Conservation (phyloP, 768 basidiomycete species). For the Suillus spraguei region DNA sequence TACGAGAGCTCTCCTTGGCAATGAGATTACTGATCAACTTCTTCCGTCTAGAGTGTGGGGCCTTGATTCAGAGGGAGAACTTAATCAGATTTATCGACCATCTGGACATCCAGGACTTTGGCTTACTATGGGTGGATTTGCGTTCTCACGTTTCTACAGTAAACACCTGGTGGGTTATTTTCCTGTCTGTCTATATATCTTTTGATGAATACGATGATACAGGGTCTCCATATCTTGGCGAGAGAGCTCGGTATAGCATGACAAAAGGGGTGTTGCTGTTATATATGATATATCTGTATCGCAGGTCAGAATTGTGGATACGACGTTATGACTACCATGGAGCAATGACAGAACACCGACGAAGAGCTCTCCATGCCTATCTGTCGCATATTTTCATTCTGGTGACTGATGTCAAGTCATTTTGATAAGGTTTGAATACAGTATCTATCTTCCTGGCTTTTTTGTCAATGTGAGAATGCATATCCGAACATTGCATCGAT, state of each 20-base stretch:
- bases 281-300: no score
- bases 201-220: background rate
- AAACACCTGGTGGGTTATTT: background rate
- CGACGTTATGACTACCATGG: no score
- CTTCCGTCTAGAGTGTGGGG: background rate
- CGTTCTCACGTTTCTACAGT: background rate
- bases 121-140: background rate
- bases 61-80: background rate
- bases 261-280: background rate
- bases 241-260: constrained; percentile 2
- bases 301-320: no score
- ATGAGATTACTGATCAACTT: background rate
- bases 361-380: no score
- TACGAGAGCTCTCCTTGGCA: background rate
- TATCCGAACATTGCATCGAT: no score
- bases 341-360: no score
- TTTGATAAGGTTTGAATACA: no score
- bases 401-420: no score
- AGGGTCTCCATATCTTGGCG: background rate
- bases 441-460: no score
- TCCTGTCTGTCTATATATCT: background rate
- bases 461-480: no score
- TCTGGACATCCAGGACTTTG: constrained; percentile 7
- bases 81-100: background rate
- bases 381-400: no score